These are phyloP conservation scores for Phialocephala subalpina DNA, from an alignment of 2,329 filamentous ascomycete species.

Conservation along the genomic window DNA sequence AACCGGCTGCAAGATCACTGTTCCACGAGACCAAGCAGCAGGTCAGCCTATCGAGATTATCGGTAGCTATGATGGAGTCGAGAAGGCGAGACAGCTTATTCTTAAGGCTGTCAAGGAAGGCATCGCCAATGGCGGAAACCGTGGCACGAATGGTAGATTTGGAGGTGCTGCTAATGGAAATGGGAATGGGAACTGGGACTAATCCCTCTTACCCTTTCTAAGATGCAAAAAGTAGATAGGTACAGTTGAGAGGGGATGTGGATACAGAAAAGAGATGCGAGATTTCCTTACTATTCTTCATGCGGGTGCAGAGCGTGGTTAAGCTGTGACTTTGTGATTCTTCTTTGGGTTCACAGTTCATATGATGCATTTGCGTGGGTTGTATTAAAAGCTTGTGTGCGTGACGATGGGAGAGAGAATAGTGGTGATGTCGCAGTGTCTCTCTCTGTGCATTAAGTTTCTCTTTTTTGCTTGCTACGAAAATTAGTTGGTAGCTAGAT, in stretches of 20 bases:
- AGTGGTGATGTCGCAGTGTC: no score
- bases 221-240: conserved; percentile 4
- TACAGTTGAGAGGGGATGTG: not conserved
- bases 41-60: conserved; percentile 91
- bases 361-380: conserved; percentile 23
- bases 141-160: conserved; percentile 1
- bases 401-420: no score
- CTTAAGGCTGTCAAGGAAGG: conserved; percentile 80
- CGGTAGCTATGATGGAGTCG: conserved; percentile 80
- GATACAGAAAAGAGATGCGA: not conserved
- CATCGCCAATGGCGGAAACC: conserved; percentile 23
- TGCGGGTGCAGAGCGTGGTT: not conserved
- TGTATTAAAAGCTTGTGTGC: conserved; percentile 26
- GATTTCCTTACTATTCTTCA: conserved; percentile 1
- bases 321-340: conserved; percentile 7
- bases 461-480: not conserved
- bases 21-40: conserved; percentile 79
- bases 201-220: not conserved
- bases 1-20: conserved; percentile 92
- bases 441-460: no score
- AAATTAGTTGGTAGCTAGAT: not conserved
- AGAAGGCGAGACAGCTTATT: conserved; percentile 89
- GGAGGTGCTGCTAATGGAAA: conserved; percentile 14
- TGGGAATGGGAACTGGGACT: conserved; percentile 31
- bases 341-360: not conserved